Conservation (phyloP, 768 basidiomycete species). For the Porphyrellus cyaneotinctus region DNA sequence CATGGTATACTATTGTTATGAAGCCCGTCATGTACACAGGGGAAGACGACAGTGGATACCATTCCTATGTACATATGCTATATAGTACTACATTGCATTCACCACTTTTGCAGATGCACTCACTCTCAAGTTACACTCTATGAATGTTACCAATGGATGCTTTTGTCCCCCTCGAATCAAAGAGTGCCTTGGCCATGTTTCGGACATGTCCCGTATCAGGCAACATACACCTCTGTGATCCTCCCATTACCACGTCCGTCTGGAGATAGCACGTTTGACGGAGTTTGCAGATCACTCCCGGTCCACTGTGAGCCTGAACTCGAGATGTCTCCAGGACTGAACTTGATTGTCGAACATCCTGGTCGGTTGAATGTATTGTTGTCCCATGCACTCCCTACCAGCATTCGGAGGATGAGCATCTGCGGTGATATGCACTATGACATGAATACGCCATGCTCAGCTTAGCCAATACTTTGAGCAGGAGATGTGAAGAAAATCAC, state of each 20-base stretch:
- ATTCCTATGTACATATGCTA: no score
- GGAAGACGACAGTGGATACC: no score
- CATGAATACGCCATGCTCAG: background rate
- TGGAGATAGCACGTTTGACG: background rate
- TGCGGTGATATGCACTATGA: constrained; percentile 22
- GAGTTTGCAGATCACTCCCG: background rate
- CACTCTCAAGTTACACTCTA: no score
- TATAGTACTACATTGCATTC: no score
- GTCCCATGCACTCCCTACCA: constrained; percentile 13
- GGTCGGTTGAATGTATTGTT: constrained; percentile 1
- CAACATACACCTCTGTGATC: background rate
- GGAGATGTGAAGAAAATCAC: background rate
- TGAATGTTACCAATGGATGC: no score
- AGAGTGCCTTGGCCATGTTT: no score
- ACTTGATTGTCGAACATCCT: background rate
- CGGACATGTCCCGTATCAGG: no score
- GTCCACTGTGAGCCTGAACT: background rate
- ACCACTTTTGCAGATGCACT: no score
- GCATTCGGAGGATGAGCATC: constrained; percentile 21
- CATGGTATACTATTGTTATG: no score
- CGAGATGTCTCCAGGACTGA: background rate
- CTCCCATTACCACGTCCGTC: background rate
- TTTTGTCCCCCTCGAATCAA: no score
- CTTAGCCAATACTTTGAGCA: background rate
- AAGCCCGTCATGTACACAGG: no score